A percentile compares a stretch with the other conserved stretches of the same genome.
These are phyloP conservation scores for Emmonsiellopsis sp. DNA, from an alignment of 2,329 filamentous ascomycete genomes.

Conservation along the genomic window DNA sequence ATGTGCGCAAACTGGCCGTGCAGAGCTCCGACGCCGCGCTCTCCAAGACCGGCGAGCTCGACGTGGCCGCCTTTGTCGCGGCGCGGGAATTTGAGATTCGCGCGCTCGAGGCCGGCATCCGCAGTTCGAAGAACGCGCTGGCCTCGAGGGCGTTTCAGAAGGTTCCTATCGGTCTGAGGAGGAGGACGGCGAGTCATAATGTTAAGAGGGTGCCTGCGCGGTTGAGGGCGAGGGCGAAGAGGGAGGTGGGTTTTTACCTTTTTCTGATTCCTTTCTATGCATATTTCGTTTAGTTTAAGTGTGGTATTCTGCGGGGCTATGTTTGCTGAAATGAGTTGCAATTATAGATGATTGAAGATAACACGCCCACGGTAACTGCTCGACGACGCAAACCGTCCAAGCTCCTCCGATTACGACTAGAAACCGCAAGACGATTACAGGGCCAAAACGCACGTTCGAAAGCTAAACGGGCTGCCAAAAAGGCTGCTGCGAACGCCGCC, in stretches of 20 bases:
- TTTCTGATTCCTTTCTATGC: neutral
- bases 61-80: constrained; percentile 74
- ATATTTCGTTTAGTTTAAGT: neutral
- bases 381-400: constrained; percentile 38
- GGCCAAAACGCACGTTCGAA: constrained; percentile 45
- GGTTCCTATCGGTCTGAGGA: constrained; percentile 72
- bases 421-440: constrained; percentile 65
- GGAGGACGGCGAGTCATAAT: constrained; percentile 91
- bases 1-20: constrained; percentile 36
- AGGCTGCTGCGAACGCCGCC: constrained; percentile 19
- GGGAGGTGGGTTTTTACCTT: constrained; percentile 39
- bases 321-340: neutral
- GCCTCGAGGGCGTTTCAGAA: constrained; percentile 78
- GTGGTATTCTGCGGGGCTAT: neutral
- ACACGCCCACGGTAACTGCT: constrained; percentile 70
- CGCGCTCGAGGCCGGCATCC: constrained; percentile 74
- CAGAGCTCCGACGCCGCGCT: constrained; percentile 38
- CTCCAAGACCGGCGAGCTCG: constrained; percentile 64
- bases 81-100: constrained; percentile 84
- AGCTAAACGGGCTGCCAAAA: constrained; percentile 37
- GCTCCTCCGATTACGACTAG: constrained; percentile 49
- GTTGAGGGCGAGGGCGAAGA: constrained; percentile 58
- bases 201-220: constrained; percentile 77
- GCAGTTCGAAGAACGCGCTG: constrained; percentile 55
- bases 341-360: constrained; percentile 73